Evolutionary conservation across 768 basidiomycete genomes (phyloP), one percentile per base, ranked within the genome.

Genomic region (Lactifluus volemus): DNA sequence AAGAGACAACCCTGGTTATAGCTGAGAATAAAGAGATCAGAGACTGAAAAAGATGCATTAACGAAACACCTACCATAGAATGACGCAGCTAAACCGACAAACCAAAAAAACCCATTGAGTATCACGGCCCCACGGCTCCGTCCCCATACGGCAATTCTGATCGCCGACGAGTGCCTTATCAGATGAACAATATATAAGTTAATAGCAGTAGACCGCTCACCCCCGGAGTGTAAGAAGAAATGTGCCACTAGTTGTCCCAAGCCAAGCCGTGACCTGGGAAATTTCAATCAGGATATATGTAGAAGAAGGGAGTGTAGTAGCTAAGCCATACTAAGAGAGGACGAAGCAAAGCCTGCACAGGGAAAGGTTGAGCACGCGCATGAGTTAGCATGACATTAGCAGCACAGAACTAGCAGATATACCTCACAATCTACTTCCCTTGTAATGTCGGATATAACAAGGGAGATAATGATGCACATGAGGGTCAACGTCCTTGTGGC

Each of bases 221-320:
- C 47, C 63, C 36, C 63, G 55, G 8, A 65, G 53, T 4, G 58
- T 56, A 49, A 65, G 51, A 3, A 65, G 61, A 54, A 65, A 50
- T 9, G 63, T 58, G n/a, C 61, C 29, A 29, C 42, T 39, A 11
- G 14, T 12, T 1, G 42, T 42, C 8, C 52, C 45, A 8, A 51
- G 50, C 63, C 60, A 62, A 11, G 55, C 55, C 4, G 51, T 49
- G 45, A 53, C 7, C 61, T 62, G 9, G 25, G 15, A 53, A 53
- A 19, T 5, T 10, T 47, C 10, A 17, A 58, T 45, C 3, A 41
- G 5, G 15, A 6, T 32, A 7, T 2, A n/a, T 3, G 30, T 11
- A 19, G 21, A 32, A n/a, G n/a, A n/a, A 42, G 41, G 7, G 11
- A 36, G 51, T 7, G 30, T 11, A 4, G 25, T 15, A 2, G 25